These are phyloP conservation scores for Manihot esculenta DNA, from an alignment of 441 rosid species.

Conservation along the genomic window DNA sequence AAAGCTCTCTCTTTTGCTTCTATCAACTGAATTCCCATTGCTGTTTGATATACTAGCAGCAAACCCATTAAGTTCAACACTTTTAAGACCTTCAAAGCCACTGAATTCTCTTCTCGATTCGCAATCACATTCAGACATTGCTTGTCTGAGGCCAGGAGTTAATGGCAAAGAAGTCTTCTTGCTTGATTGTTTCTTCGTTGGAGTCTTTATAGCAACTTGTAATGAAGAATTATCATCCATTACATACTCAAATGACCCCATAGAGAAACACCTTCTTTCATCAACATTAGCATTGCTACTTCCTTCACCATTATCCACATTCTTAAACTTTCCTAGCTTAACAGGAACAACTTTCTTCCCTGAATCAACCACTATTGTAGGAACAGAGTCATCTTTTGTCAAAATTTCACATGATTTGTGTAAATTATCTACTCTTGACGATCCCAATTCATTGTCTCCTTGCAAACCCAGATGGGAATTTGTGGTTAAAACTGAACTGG, in stretches of 20 bases:
- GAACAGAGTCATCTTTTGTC: constrained; percentile 35
- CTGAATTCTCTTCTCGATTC: constrained; percentile 60
- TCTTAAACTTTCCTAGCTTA: constrained; percentile 82
- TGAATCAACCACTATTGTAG: constrained; percentile 26
- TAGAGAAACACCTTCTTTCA: constrained; percentile 78
- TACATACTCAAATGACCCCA: constrained; percentile 91
- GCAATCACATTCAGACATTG: constrained; percentile 74
- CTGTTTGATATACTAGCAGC: constrained; percentile 16
- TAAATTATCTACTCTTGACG: constrained; percentile 35
- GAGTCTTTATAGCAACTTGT: constrained; percentile 69
- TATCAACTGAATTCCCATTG: constrained; percentile 29
- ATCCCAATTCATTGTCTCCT: constrained; percentile 46
- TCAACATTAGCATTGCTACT: constrained; percentile 41
- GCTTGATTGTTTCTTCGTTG: constrained; percentile 54
- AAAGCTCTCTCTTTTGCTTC: constrained; percentile 65
- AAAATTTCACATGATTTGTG: constrained; percentile 34
- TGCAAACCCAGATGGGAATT: constrained; percentile 42
- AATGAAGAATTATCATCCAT: constrained; percentile 70
- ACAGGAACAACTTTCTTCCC: constrained; percentile 66
- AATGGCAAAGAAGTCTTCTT: constrained; percentile 58
- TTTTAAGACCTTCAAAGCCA: constrained; percentile 43
- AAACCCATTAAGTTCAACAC: constrained; percentile 23
- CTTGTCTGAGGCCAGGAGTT: constrained; percentile 57
- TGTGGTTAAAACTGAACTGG: constrained; percentile 32
- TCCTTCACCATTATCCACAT: constrained; percentile 56